Conservation (phyloP, 352 stramenopile species). For the Aphanomyces euteiches region DNA sequence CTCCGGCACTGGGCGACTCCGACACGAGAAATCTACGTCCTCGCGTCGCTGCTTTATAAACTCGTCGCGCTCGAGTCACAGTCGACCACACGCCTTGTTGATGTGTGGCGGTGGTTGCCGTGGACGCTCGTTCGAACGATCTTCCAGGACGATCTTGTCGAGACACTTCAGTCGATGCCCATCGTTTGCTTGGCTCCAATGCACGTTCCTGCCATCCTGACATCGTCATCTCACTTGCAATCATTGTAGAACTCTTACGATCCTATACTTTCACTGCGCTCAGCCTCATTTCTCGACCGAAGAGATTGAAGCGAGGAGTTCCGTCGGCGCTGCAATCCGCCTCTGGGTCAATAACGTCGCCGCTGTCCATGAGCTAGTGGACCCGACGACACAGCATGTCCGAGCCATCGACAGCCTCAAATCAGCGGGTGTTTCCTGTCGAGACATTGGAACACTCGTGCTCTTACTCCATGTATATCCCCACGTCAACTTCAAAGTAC, state of each 20-base stretch:
- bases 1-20: constrained; percentile 22
- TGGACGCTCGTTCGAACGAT: constrained; percentile 14
- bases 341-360: constrained; percentile 29
- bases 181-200: constrained; percentile 17
- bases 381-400: constrained; percentile 16
- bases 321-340: constrained; percentile 13
- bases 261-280: constrained; percentile 27
- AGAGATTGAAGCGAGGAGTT: constrained; percentile 15
- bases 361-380: constrained; percentile 23
- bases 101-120: constrained; percentile 25
- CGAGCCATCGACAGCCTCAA: constrained; percentile 24
- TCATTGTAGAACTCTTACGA: constrained; percentile 15
- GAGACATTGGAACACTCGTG: constrained; percentile 18
- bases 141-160: constrained; percentile 25
- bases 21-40: constrained; percentile 24
- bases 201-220: not conserved
- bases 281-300: constrained; percentile 7
- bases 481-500: constrained; percentile 25
- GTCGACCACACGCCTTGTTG: constrained; percentile 13
- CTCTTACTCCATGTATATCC: constrained; percentile 27
- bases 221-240: not conserved
- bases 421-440: constrained; percentile 6
- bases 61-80: constrained; percentile 26
- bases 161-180: constrained; percentile 19
- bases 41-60: constrained; percentile 28